Evolutionary conservation across 306 rosid genomes (phyloP).

Genomic region (Trichosanthes truncata): DNA sequence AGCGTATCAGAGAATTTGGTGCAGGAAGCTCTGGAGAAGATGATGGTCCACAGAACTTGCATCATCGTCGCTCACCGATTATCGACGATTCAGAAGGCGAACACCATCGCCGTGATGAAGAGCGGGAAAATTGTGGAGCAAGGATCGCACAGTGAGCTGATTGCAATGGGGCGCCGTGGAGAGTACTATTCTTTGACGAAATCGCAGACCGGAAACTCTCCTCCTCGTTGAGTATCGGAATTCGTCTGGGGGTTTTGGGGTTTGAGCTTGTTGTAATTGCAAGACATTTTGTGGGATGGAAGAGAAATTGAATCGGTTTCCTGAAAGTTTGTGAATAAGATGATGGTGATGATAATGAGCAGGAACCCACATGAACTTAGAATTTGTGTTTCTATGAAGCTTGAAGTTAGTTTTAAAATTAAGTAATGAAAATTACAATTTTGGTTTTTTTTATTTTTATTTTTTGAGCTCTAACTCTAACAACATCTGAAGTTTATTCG

Average conservation of each 20-base stretch:
- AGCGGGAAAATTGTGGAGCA: slow-evolving; percentile 64
- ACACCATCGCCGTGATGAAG: slow-evolving; percentile 66
- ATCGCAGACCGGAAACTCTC: slow-evolving; percentile 39
- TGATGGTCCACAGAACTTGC: slow-evolving; percentile 69
- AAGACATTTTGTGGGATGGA: background rate
- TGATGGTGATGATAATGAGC: background rate
- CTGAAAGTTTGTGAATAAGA: background rate
- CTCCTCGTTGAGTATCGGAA: slow-evolving; percentile 14
- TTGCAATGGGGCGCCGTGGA: slow-evolving; percentile 45
- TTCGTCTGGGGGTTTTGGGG: background rate
- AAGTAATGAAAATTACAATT: too few relatives aligned
- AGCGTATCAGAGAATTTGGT: slow-evolving; percentile 65
- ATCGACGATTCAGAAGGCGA: slow-evolving; percentile 59
- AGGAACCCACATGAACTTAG: background rate
- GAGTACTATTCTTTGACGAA: slow-evolving; percentile 45
- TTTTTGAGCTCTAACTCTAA: too few relatives aligned
- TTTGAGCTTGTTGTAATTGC: background rate
- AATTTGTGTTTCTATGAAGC: too few relatives aligned
- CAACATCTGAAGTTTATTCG: too few relatives aligned
- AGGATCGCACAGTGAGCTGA: slow-evolving; percentile 68
- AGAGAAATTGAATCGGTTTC: background rate
- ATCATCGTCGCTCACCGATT: slow-evolving; percentile 67
- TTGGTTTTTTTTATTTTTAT: too few relatives aligned
- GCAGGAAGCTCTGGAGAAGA: slow-evolving; percentile 74
- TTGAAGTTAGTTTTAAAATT: too few relatives aligned